Evolutionary conservation across 2,329 filamentous ascomycete genomes (phyloP).

Genomic region (Hypomyces rosellus): DNA sequence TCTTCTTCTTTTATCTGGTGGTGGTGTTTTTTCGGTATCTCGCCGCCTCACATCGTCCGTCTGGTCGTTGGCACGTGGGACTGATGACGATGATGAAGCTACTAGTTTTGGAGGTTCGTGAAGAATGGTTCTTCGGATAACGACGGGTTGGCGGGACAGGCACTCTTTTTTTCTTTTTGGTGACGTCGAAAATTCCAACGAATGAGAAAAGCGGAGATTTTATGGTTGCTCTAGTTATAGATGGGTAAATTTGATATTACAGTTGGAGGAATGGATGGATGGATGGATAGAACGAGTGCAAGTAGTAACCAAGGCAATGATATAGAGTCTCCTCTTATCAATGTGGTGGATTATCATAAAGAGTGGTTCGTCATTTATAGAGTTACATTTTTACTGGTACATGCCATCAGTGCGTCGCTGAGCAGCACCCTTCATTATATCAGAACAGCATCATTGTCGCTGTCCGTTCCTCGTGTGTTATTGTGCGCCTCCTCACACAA

Average conservation of each 20-base stretch:
- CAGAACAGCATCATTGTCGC: too few species aligned
- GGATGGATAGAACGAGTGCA: too few species aligned
- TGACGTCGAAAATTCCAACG: background rate
- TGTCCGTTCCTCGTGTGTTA: background rate
- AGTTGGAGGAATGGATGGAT: too few species aligned
- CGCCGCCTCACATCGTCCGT: constrained; percentile 20
- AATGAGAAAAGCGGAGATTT: background rate
- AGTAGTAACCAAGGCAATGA: too few species aligned
- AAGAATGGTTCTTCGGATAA: background rate
- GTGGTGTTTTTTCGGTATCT: constrained; percentile 1
- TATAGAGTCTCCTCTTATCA: too few species aligned
- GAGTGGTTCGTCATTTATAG: constrained; percentile 3
- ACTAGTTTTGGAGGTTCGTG: constrained; percentile 10
- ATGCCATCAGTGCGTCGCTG: constrained; percentile 1
- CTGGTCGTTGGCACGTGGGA: background rate
- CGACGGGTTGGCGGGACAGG: too few species aligned
- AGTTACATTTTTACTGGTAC: constrained; percentile 11
- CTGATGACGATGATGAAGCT: constrained; percentile 5
- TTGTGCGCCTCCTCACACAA: background rate
- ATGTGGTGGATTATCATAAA: too few species aligned
- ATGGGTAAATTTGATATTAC: too few species aligned
- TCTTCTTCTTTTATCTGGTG: constrained; percentile 1
- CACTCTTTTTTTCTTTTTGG: background rate
- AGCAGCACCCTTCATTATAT: too few species aligned
- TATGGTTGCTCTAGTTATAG: too few species aligned